Base-by-base conservation (phyloP, 345 rosid species). In the Erodium maritimum region DNA sequence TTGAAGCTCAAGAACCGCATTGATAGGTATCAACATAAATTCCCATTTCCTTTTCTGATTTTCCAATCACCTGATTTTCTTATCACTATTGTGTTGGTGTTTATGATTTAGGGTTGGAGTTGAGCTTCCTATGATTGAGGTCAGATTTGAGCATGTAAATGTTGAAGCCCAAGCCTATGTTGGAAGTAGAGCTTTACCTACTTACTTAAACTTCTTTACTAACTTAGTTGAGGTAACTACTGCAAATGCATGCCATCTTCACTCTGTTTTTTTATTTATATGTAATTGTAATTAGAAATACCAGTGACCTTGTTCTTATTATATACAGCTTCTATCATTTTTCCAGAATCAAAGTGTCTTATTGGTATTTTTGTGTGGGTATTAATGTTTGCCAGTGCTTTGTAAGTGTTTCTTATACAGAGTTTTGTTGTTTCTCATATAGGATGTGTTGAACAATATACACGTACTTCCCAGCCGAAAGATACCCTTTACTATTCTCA, bases 171-270 rank as follows among this genome's bases (percentile, higher is more conserved):
- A 82, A 72, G 81, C 84, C 25, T 65, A 70, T 60, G 84, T 69
- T 1, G 95, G 86, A 67, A 73, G 82, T 67, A 79, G 83, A 68
- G 89, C 96, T 21, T 69, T 86, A 59, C 91, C 95, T 1, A 52
- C 89, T 12, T 53, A 86, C 14, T 4, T 84, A 57, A 86, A 78
- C 61, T 89, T 82, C 81, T 34, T 23, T 34, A 14, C 63, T 17
- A 65, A 69, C 42, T 66, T 84, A 24, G 50, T 69, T 6, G 95
- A 86, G 84, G 96, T 86, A 74, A 69, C 9, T 29, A 29, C 37
- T 29, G 5, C 37, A 29, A 29, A 11, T 29, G 37, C 37, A 29
- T 29, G 37, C 2, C 9, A 3, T 29, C 37, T 29, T 29, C 37
- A 29, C 37, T n/a, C n/a, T n/a, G n/a, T n/a, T n/a, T n/a, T n/a